phyloP scores from a whole-genome alignment of 768 basidiomycete species.

The Naganishia randhawae region DNA sequence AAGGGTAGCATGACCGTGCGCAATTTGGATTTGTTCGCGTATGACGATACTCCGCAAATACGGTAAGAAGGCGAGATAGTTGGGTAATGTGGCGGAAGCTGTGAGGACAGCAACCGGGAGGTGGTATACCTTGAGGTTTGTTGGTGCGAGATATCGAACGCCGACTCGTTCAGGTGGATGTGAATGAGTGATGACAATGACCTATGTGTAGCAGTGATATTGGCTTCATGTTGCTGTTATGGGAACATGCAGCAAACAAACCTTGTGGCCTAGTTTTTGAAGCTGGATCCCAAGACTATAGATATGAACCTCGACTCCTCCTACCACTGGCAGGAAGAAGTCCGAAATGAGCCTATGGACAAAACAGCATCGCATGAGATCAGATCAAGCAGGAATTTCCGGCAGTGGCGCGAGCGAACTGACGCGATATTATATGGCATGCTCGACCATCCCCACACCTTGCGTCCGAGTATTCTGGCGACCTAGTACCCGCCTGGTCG shows the following conservation, averaged over 20 bases:
- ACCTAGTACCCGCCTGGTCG: no score
- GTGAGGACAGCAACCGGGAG: constrained; percentile 78
- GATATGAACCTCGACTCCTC: constrained; percentile 95
- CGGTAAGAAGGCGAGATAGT: constrained; percentile 87
- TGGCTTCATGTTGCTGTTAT: background rate
- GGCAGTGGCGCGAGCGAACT: background rate
- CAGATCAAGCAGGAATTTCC: background rate
- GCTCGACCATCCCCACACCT: background rate
- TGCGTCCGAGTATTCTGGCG: no score
- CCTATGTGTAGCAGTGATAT: constrained; percentile 54
- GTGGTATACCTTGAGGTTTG: constrained; percentile 80
- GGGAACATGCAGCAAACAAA: constrained; percentile 44
- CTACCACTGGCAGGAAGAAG: constrained; percentile 90
- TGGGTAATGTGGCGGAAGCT: constrained; percentile 87
- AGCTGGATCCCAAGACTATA: constrained; percentile 85
- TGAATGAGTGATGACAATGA: constrained; percentile 90
- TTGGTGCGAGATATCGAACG: constrained; percentile 67
- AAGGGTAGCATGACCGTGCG: constrained; percentile 88
- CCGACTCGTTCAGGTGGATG: constrained; percentile 81
- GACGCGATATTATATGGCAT: constrained; percentile 17
- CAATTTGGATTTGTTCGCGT: constrained; percentile 76
- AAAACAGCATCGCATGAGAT: background rate
- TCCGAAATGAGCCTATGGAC: constrained; percentile 80
- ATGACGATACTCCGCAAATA: constrained; percentile 84
- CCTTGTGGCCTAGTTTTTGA: constrained; percentile 78